Conservation (phyloP, 2,329 filamentous ascomycete species). For the Leptographium wingfieldii region DNA sequence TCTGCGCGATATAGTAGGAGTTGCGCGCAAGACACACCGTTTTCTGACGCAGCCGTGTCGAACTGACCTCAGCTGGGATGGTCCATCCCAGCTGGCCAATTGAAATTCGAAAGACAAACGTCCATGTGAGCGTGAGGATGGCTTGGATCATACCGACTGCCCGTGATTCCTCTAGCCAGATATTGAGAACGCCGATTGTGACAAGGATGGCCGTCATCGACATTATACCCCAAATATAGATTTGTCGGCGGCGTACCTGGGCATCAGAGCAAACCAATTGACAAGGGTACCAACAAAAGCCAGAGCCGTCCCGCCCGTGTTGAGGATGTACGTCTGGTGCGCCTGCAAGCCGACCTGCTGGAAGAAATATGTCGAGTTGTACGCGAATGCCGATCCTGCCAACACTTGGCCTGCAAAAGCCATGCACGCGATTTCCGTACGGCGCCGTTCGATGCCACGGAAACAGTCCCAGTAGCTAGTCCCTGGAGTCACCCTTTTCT, state of each 20-base stretch:
- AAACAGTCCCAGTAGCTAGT: constrained; percentile 36
- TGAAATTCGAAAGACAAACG: constrained; percentile 21
- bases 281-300: constrained; percentile 8
- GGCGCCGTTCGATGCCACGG: constrained; percentile 27
- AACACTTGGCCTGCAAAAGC: constrained; percentile 19
- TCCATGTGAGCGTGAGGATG: constrained; percentile 8
- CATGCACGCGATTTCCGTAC: constrained; percentile 31
- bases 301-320: constrained; percentile 21
- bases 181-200: constrained; percentile 13
- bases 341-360: constrained; percentile 18
- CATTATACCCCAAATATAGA: constrained; percentile 11
- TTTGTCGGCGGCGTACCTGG: constrained; percentile 8
- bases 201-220: constrained; percentile 9
- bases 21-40: constrained; percentile 20
- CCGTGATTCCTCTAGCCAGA: neutral
- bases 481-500: constrained; percentile 25
- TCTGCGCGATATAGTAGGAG: constrained; percentile 16
- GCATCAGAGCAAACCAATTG: constrained; percentile 10
- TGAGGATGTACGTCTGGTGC: constrained; percentile 19
- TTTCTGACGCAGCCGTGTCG: constrained; percentile 22
- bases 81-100: constrained; percentile 24
- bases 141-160: constrained; percentile 6
- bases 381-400: constrained; percentile 22
- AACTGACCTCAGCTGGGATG: constrained; percentile 21
- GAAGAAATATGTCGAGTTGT: constrained; percentile 16